phyloP scores from a whole-genome alignment of 257 asterid species.

The Forsythia viridissima region DNA sequence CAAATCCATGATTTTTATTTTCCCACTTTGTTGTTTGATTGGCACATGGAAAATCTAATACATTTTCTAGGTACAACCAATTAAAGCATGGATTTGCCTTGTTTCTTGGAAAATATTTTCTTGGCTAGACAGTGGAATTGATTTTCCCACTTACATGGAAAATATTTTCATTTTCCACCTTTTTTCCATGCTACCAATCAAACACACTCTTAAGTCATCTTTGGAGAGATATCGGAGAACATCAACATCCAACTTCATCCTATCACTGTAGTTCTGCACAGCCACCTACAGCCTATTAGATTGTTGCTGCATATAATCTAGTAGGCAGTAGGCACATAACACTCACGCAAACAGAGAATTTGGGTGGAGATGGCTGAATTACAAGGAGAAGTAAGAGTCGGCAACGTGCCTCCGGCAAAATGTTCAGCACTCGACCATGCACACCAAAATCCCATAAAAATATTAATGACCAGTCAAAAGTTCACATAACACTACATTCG shows the following conservation, averaged over 20 bases:
- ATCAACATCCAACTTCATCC: conserved; percentile 84
- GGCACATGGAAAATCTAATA: too few species aligned
- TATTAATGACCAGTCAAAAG: not conserved
- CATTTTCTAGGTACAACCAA: too few species aligned
- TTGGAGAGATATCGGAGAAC: conserved; percentile 79
- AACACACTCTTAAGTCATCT: too few species aligned
- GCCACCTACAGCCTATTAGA: not conserved
- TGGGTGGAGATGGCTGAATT: not conserved
- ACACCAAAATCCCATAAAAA: not conserved
- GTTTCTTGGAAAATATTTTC: too few species aligned
- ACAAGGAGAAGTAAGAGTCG: not conserved
- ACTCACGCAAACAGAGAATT: not conserved
- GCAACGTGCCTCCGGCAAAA: not conserved
- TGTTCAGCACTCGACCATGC: not conserved
- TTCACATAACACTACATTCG: too few species aligned
- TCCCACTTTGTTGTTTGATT: too few species aligned
- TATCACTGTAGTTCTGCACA: conserved; percentile 9
- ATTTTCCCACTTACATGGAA: too few species aligned
- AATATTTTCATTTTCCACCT: too few species aligned
- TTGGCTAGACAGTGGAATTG: too few species aligned
- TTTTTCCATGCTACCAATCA: too few species aligned
- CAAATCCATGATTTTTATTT: too few species aligned
- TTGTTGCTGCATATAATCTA: not conserved
- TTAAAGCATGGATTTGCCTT: too few species aligned
- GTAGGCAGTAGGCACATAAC: not conserved